Evolutionary conservation across 2,329 filamentous ascomycete species (phyloP).

Genomic region (Fusarium oligoseptatum): DNA sequence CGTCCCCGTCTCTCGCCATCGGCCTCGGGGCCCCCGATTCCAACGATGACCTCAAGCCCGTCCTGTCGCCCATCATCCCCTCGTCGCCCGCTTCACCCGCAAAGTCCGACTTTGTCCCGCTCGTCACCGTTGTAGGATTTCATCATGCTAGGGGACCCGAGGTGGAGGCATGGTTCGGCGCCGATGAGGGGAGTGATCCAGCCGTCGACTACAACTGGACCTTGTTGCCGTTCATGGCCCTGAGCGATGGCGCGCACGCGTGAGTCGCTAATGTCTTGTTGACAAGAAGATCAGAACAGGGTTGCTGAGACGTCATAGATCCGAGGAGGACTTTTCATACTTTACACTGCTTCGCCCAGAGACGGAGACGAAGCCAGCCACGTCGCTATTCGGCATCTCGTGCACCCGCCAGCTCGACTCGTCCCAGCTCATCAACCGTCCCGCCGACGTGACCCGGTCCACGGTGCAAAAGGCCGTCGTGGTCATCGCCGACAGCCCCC

Average conservation of each 20-base stretch:
- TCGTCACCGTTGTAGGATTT: constrained; percentile 86
- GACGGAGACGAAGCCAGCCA: constrained; percentile 68
- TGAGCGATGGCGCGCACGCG: constrained; percentile 96
- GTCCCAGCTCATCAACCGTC: constrained; percentile 79
- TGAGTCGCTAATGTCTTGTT: constrained; percentile 60
- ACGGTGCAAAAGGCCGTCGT: constrained; percentile 99
- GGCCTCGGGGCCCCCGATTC: constrained; percentile 41
- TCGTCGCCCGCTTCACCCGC: constrained; percentile 48
- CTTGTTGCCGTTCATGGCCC: constrained; percentile 93
- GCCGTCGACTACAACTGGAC: constrained; percentile 89
- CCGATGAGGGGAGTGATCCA: constrained; percentile 79
- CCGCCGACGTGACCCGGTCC: constrained; percentile 92
- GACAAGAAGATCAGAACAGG: background rate
- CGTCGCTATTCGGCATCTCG: constrained; percentile 94
- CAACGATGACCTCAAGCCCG: constrained; percentile 45
- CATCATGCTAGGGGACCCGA: constrained; percentile 91
- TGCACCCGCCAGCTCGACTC: constrained; percentile 94
- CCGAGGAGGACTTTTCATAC: constrained; percentile 97
- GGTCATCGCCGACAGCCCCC: constrained; percentile 90
- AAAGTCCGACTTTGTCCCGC: constrained; percentile 67
- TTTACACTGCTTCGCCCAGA: constrained; percentile 86
- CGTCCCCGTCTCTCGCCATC: constrained; percentile 16
- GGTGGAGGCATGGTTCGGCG: constrained; percentile 92
- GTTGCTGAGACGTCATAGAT: constrained; percentile 66
- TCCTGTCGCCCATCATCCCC: constrained; percentile 51